A percentile compares a stretch with the other conserved stretches of the same genome.
These are phyloP conservation scores for Chlorella sp. DNA, from an alignment of 139 green algal species.

Conservation along the genomic window DNA sequence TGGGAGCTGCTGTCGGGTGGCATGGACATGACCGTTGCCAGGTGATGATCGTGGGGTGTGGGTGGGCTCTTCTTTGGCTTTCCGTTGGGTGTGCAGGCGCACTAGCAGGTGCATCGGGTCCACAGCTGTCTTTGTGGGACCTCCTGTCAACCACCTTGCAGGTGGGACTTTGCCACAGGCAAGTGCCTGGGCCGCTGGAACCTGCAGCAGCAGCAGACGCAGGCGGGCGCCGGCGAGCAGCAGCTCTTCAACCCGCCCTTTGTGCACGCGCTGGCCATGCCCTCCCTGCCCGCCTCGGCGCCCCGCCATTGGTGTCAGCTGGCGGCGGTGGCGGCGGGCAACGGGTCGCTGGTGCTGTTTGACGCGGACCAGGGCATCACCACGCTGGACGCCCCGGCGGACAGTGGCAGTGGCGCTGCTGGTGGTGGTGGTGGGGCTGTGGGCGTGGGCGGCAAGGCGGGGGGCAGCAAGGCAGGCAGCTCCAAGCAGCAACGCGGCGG, in stretches of 20 bases:
- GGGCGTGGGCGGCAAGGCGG: background rate
- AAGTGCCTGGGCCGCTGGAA: slow-evolving; percentile 28
- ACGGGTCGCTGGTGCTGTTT: background rate
- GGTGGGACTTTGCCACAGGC: slow-evolving; percentile 38
- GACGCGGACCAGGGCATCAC: background rate
- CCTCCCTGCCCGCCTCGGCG: background rate
- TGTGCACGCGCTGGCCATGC: slow-evolving; percentile 27
- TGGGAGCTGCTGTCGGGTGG: slow-evolving; percentile 61
- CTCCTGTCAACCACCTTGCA: too few relatives aligned
- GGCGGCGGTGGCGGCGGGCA: background rate
- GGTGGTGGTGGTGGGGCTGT: too few relatives aligned
- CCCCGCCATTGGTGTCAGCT: slow-evolving; percentile 5
- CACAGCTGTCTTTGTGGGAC: too few relatives aligned
- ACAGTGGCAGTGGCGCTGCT: too few relatives aligned
- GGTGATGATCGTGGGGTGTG: slow-evolving; percentile 32
- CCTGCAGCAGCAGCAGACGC: slow-evolving; percentile 8
- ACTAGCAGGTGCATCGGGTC: too few relatives aligned
- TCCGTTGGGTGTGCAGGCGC: too few relatives aligned
- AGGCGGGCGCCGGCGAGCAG: background rate
- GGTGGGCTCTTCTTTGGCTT: slow-evolving; percentile 3
- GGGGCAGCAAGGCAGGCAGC: background rate
- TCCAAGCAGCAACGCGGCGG: background rate
- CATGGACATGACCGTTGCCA: slow-evolving; percentile 47
- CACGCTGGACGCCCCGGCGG: too few relatives aligned
- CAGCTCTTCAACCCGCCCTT: slow-evolving; percentile 67